phyloP scores from a whole-genome alignment of 2,329 filamentous ascomycete genomes.

The Cytospora schulzeri region DNA sequence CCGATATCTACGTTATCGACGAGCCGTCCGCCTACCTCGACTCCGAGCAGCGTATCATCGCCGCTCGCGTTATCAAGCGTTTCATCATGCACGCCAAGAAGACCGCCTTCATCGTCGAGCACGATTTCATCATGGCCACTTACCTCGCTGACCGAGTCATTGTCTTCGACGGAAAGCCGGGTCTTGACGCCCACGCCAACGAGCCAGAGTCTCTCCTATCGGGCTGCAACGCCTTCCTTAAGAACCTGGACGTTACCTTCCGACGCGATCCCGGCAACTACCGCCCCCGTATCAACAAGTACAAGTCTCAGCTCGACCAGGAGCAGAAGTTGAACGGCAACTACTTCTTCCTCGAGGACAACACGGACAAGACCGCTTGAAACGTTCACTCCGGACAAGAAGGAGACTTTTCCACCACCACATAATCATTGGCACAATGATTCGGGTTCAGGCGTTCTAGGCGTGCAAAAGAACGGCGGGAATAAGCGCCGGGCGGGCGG shows the following conservation, averaged over 20 bases:
- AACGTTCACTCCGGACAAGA: slow-evolving; percentile 55
- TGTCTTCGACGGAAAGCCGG: slow-evolving; percentile 94
- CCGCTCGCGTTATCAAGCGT: slow-evolving; percentile 95
- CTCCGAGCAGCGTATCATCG: slow-evolving; percentile 98
- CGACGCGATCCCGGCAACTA: slow-evolving; percentile 94
- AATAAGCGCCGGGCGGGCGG: slow-evolving; percentile 31
- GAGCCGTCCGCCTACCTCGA: slow-evolving; percentile 97
- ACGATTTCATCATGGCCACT: slow-evolving; percentile 97
- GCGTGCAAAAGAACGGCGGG: slow-evolving; percentile 48
- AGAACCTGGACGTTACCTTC: slow-evolving; percentile 98
- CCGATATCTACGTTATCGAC: slow-evolving; percentile 98
- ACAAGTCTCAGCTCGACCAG: slow-evolving; percentile 91
- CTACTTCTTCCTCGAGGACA: slow-evolving; percentile 96
- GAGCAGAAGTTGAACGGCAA: slow-evolving; percentile 95
- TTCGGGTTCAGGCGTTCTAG: slow-evolving; percentile 52
- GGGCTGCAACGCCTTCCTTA: slow-evolving; percentile 94
- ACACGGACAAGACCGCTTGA: slow-evolving; percentile 63
- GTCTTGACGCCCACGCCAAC: slow-evolving; percentile 85
- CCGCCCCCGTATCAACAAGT: slow-evolving; percentile 98
- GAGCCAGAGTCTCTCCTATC: slow-evolving; percentile 88
- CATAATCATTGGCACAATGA: slow-evolving; percentile 42
- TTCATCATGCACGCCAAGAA: slow-evolving; percentile 99
- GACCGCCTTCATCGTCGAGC: slow-evolving; percentile 98
- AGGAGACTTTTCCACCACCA: slow-evolving; percentile 33
- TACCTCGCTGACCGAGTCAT: slow-evolving; percentile 81